phyloP scores from a whole-genome alignment of 139 green algal genomes.

The Micractinium conductrix region DNA sequence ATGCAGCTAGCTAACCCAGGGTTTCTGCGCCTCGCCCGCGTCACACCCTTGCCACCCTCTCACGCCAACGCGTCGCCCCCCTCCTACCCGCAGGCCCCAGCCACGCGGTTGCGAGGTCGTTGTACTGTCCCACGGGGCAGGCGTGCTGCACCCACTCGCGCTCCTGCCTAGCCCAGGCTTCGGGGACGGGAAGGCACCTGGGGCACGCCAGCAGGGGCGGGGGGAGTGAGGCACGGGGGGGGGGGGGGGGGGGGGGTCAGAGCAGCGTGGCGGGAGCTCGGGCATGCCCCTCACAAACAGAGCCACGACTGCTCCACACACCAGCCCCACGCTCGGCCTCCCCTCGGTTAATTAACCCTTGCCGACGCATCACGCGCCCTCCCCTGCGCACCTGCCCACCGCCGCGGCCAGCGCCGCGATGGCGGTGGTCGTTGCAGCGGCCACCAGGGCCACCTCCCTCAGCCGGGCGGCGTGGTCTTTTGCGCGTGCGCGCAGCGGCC shows the following conservation, averaged over 20 bases:
- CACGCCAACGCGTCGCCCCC: too few relatives aligned
- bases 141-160: constrained; percentile 13
- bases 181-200: constrained; percentile 19
- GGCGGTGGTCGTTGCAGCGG: background rate
- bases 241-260: background rate
- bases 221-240: background rate
- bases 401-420: constrained; percentile 4
- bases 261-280: too few relatives aligned
- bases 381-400: constrained; percentile 47
- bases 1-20: background rate
- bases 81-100: constrained; percentile 59
- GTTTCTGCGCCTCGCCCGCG: too few relatives aligned
- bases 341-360: too few relatives aligned
- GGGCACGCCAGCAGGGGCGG: background rate
- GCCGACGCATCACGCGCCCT: constrained; percentile 28
- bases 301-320: too few relatives aligned
- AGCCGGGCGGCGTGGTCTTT: background rate
- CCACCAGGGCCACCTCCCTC: background rate
- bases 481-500: background rate
- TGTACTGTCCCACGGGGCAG: constrained; percentile 68
- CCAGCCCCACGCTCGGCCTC: too few relatives aligned
- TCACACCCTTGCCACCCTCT: too few relatives aligned
- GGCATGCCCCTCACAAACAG: too few relatives aligned
- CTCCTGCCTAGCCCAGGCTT: background rate
- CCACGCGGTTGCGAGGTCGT: constrained; percentile 88